A percentile compares a stretch with the other conserved stretches of the same genome.
These are phyloP conservation scores for Fusarium xylarioides DNA, from an alignment of 2,329 filamentous ascomycete genomes.

Conservation along the genomic window DNA sequence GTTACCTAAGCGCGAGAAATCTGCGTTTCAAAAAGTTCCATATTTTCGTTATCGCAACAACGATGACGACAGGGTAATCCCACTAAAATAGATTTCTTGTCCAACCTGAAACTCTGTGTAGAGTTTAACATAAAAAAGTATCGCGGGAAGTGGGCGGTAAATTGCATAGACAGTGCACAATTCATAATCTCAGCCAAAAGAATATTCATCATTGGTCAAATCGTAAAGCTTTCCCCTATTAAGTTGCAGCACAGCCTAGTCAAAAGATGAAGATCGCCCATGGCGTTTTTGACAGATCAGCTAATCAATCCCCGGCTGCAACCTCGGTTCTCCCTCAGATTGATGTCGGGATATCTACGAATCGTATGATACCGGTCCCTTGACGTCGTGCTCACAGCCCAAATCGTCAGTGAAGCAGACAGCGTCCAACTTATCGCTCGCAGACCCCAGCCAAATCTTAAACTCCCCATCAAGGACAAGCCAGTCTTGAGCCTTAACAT, in stretches of 20 bases:
- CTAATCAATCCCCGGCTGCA: neutral
- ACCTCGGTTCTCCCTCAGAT: neutral
- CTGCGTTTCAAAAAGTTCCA: conserved; percentile 2
- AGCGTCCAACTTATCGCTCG: conserved; percentile 48
- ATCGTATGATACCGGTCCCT: conserved; percentile 28
- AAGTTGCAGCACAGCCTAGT: neutral
- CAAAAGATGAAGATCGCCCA: conserved; percentile 2
- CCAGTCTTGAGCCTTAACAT: conserved; percentile 74
- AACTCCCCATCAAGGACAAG: conserved; percentile 55
- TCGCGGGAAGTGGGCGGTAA: neutral
- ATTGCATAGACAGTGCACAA: neutral
- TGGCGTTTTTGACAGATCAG: conserved; percentile 4
- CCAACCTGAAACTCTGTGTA: neutral
- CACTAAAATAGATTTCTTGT: neutral
- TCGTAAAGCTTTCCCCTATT: neutral
- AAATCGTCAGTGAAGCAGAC: conserved; percentile 45
- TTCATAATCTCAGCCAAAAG: neutral
- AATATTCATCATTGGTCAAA: neutral
- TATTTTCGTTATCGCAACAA: neutral
- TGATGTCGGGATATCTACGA: neutral
- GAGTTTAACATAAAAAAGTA: neutral
- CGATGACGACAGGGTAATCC: neutral
- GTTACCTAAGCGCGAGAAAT: neutral
- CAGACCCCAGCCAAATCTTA: conserved; percentile 51
- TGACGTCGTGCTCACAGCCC: conserved; percentile 38